Evolutionary conservation across 164 flowering plant species (phyloP).

Genomic region (Aristolochia fimbriata): DNA sequence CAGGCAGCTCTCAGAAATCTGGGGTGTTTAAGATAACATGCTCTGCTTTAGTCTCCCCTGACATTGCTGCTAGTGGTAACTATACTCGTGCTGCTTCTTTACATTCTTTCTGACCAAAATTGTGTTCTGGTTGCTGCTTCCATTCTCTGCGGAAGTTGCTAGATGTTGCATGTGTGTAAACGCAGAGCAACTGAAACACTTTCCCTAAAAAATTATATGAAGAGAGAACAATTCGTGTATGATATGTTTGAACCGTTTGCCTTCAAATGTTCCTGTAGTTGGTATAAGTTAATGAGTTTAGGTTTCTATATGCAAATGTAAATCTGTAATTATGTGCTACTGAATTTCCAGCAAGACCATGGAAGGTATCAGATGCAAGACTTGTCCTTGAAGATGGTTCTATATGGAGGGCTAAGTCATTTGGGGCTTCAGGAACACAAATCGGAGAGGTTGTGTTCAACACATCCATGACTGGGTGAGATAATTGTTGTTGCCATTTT

Average conservation of each 20-base stretch:
- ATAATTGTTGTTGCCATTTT: background rate
- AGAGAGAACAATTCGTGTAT: background rate
- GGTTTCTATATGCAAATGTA: background rate
- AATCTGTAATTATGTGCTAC: background rate
- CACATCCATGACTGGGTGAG: constrained; percentile 16
- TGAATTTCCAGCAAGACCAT: constrained; percentile 6
- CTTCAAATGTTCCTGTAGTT: background rate
- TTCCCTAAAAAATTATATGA: no score
- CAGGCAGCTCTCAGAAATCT: background rate
- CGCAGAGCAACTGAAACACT: no score
- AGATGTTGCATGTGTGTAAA: no score
- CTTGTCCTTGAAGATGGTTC: constrained; percentile 20
- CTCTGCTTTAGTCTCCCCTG: background rate
- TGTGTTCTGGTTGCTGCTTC: background rate
- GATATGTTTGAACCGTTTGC: background rate
- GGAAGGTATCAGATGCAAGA: constrained; percentile 11
- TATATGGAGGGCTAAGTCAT: constrained; percentile 16
- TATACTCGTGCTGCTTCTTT: background rate
- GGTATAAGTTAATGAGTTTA: background rate
- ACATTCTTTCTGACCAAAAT: background rate
- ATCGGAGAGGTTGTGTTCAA: constrained; percentile 17
- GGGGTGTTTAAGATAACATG: background rate
- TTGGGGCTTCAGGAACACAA: constrained; percentile 16
- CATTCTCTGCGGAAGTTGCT: no score
- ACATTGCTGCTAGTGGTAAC: background rate